Base-by-base conservation (phyloP, 1,284 basidiomycete species). In the Trametes pubescens region DNA sequence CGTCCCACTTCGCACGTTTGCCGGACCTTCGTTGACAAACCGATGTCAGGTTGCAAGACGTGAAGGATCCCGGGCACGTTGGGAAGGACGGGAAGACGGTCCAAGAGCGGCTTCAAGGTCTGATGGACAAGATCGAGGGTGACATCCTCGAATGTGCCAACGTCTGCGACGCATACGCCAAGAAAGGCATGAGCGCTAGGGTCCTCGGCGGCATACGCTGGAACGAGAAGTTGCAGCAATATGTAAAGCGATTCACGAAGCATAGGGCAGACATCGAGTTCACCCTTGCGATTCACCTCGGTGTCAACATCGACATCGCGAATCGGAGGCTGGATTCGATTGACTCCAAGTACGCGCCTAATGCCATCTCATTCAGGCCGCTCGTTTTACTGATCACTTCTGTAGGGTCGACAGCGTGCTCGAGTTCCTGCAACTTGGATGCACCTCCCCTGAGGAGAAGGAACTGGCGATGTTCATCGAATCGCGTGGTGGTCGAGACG, bases 251-350 rank as follows among this genome's bases (percentile, higher is more conserved):
- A 7, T 82, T 82, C 64, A 69, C 69, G 4, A 71, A 72, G 18
- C 74, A 77, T 1, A 73, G 77, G 22, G 69, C 71, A 24, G 74
- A 78, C 21, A 74, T 82, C 32, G 70, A 75, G 40, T 73, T 75
- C 47, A 74, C 74, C 13, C 63, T 82, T 13, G 65, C 73, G 0
- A 66, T 79, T 13, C 79, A 81, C 51, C 77, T 76, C 1, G 75
- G 76, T 3, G 65, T 74, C 0, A 75, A 74, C 2, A 72, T 82
- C 1, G 77, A 80, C 48, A 55, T 67, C 10, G 77, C 76, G 0
- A 76, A 79, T 35, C 40, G 68, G 11, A 78, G 75, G 59, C 66
- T 79, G 3, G 70, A 74, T 16, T 51, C 54, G 18, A 53, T 75
- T 72, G 78, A 71, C 58, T 55, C 24, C 70, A 80, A 65, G 73